Percentiles rank a stretch among this genome's conserved stretches.
Evolutionary conservation across 2,329 filamentous ascomycete genomes (phyloP).

Genomic region (Pestalotiopsis sp.): DNA sequence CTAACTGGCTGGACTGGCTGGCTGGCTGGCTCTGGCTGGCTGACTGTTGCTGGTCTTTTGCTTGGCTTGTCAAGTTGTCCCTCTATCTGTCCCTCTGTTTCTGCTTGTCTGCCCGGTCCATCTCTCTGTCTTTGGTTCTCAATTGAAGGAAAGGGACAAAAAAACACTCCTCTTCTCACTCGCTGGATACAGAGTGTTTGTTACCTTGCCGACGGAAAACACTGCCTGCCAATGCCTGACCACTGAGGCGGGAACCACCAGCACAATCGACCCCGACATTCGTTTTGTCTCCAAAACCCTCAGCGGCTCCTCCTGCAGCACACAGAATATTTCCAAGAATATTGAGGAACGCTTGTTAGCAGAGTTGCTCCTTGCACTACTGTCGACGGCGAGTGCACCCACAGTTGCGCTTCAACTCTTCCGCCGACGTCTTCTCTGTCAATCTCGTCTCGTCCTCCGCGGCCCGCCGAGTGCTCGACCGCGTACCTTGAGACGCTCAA

Average conservation of each 20-base stretch:
- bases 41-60: not conserved
- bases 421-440: not conserved
- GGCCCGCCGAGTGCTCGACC: not conserved
- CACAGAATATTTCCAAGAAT: not conserved
- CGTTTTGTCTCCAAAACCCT: conserved; percentile 1
- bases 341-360: not conserved
- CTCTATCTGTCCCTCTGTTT: not conserved
- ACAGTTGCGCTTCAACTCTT: not conserved
- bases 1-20: too few relatives aligned
- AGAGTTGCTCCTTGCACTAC: not conserved
- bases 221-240: not conserved
- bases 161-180: not conserved
- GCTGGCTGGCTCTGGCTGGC: not conserved
- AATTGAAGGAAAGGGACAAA: not conserved
- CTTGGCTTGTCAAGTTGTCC: not conserved
- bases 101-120: not conserved
- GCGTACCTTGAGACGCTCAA: not conserved
- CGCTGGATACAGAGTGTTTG: not conserved
- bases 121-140: not conserved
- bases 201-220: not conserved
- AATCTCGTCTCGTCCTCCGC: not conserved
- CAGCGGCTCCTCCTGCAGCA: not conserved
- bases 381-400: not conserved
- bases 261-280: not conserved
- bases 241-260: not conserved